Evolutionary conservation across 2,329 filamentous ascomycete species (phyloP).

Genomic region (Neofusicoccum umdonicola): DNA sequence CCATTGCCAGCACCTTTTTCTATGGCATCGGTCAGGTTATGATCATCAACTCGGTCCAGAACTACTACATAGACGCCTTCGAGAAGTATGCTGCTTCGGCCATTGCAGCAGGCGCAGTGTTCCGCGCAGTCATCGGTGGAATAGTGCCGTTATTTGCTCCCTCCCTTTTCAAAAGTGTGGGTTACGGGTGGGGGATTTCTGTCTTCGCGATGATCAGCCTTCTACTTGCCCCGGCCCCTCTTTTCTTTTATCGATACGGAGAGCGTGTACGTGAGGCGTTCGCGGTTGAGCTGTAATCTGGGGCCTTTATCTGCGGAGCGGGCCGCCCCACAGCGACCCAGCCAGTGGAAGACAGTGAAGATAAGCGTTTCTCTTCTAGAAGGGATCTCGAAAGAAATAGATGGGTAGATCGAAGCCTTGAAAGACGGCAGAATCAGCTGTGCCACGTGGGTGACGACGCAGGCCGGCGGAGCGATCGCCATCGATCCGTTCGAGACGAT

Average conservation of each 20-base stretch:
- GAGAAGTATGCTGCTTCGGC: conserved; percentile 51
- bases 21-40: conserved; percentile 55
- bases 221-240: conserved; percentile 48
- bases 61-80: conserved; percentile 55
- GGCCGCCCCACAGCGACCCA: background rate
- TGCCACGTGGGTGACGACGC: background rate
- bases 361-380: conserved; percentile 1
- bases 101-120: conserved; percentile 51
- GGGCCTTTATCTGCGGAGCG: background rate
- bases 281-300: conserved; percentile 26
- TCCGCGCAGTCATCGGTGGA: conserved; percentile 47
- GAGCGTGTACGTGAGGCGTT: conserved; percentile 47
- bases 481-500: background rate
- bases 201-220: conserved; percentile 48
- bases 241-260: conserved; percentile 51
- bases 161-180: conserved; percentile 42
- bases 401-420: background rate
- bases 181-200: conserved; percentile 52
- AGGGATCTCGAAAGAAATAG: background rate
- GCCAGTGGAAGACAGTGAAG: background rate
- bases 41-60: conserved; percentile 54
- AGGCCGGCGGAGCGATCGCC: background rate
- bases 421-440: background rate
- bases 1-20: conserved; percentile 45
- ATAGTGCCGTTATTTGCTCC: conserved; percentile 48